Evolutionary conservation across 2,329 filamentous ascomycete genomes (phyloP), one percentile per base, ranked within the genome.

Genomic region (Epichloe gansuensis): DNA sequence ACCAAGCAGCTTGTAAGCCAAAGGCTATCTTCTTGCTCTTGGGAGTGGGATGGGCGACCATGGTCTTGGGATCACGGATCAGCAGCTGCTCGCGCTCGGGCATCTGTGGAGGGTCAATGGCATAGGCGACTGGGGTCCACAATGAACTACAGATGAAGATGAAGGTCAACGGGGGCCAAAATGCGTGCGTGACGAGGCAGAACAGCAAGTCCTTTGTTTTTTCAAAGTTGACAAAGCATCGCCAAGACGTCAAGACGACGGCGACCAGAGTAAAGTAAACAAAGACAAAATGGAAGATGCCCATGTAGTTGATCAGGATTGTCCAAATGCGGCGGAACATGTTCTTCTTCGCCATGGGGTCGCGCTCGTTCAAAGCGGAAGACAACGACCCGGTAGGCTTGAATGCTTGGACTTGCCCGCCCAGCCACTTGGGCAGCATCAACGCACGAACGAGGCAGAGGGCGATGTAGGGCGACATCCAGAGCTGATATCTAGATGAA

Each of bases 401-500:
- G 68, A 83, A 83, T 21, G 75, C 77, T 61, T 77, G 74, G 0
- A 73, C 64, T 59, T 78, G 71, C 21, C 78, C 80, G 15, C 80
- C 80, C 15, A 82, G 73, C 78, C 78, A 81, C 7, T 61, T 72
- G 27, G 78, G 78, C 3, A 82, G 68, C 13, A 81, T 57, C 59
- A 82, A 82, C 1, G 77, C 73, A 3, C 77, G 76, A 49, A 81
- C 64, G 51, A 82, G 73, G 58, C 74, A 77, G 11, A 80, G 67
- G 0, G 77, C 75, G 54, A 80, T 77, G 63, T 80, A 82, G 0
- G 78, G 78, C 6, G 78, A 72, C 78, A 82, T 82, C 78, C 79
- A 82, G 31, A 82, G 67, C 62, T 80, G 75, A 55, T 76, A 75
- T 4, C 76, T 70, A 2, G 72, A 71, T 40, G 76, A 76, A 51